Conservation (phyloP, 23 red algal species). For the Porphyridium purpureum region DNA sequence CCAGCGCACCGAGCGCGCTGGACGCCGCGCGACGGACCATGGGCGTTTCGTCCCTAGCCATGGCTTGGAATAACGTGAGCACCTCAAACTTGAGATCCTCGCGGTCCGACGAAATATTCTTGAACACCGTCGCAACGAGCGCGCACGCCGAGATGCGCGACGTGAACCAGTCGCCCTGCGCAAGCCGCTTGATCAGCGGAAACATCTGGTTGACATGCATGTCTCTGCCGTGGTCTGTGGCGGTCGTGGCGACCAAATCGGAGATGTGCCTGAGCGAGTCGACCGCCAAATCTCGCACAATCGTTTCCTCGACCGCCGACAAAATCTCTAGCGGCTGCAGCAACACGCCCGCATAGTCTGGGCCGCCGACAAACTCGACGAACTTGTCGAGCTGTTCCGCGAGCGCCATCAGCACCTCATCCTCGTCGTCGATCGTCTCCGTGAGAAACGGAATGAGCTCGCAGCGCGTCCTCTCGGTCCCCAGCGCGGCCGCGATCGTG, state of each 20-base stretch:
- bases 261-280: conserved; percentile 39
- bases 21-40: conserved; percentile 93
- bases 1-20: conserved; percentile 48
- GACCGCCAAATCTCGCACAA: conserved; percentile 82
- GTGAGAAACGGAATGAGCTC: conserved; percentile 94
- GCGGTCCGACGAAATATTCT: conserved; percentile 20
- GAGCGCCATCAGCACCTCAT: conserved; percentile 87
- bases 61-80: conserved; percentile 28
- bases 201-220: conserved; percentile 62
- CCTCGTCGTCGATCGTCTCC: conserved; percentile 94
- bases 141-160: conserved; percentile 81
- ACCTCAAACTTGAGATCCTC: conserved; percentile 25
- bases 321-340: conserved; percentile 76
- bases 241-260: conserved; percentile 8
- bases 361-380: conserved; percentile 64
- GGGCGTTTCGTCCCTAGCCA: conserved; percentile 79
- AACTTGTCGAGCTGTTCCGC: conserved; percentile 81
- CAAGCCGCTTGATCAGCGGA: conserved; percentile 69
- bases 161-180: conserved; percentile 95
- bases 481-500: conserved; percentile 70
- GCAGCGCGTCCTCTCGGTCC: conserved; percentile 76
- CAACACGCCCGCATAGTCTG: conserved; percentile 33
- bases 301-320: conserved; percentile 73
- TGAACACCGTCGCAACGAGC: conserved; percentile 48
- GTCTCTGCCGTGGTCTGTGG: conserved; percentile 19